Percentiles rank a stretch among this genome's conserved stretches.
Evolutionary conservation across 148 eudicot species (phyloP).

Genomic region (Cornus florida): DNA sequence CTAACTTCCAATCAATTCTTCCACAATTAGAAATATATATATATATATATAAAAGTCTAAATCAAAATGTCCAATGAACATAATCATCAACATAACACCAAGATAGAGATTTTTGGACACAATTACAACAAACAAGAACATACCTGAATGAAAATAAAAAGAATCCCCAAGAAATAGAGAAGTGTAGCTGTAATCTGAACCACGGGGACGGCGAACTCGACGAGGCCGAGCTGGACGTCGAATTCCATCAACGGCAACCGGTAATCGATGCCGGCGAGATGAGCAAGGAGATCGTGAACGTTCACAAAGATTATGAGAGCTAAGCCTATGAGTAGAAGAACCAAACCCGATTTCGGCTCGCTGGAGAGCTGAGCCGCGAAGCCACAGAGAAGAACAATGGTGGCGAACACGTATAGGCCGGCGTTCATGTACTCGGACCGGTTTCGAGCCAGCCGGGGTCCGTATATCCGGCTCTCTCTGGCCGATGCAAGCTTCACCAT

Average conservation of each 20-base stretch:
- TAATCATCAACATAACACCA: too few species aligned
- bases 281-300: slow-evolving; percentile 72
- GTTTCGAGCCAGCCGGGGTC: slow-evolving; percentile 46
- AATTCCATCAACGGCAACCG: slow-evolving; percentile 44
- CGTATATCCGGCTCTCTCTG: slow-evolving; percentile 68
- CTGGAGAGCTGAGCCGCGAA: slow-evolving; percentile 50
- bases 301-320: slow-evolving; percentile 43
- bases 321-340: slow-evolving; percentile 47
- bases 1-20: too few species aligned
- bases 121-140: background rate
- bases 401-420: slow-evolving; percentile 63
- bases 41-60: too few species aligned
- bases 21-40: too few species aligned
- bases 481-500: slow-evolving; percentile 94
- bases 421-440: slow-evolving; percentile 78
- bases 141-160: slow-evolving; percentile 46
- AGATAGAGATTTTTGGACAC: too few species aligned
- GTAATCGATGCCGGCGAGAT: slow-evolving; percentile 65
- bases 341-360: slow-evolving; percentile 63
- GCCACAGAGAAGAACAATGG: slow-evolving; percentile 51
- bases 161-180: slow-evolving; percentile 38
- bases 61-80: too few species aligned
- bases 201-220: slow-evolving; percentile 70
- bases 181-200: slow-evolving; percentile 40
- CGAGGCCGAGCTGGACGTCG: slow-evolving; percentile 69